Base-by-base conservation (phyloP, 768 basidiomycete species). In the Russula virescens region DNA sequence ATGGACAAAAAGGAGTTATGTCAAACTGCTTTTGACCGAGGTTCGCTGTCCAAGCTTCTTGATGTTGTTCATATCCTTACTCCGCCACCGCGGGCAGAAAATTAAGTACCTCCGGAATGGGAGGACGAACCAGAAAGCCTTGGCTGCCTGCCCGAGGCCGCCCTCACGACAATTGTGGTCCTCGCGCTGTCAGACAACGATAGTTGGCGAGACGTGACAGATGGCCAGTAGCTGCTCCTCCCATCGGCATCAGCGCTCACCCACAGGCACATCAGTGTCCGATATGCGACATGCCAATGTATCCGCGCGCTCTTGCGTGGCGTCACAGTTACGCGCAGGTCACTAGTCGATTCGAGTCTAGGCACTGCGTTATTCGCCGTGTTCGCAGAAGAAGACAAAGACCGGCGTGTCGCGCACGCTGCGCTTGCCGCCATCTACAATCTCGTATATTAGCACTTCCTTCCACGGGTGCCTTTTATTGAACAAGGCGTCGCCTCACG, bases 231-330 rank as follows among this genome's bases (percentile, higher is more conserved):
- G 3, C 74, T 91, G 51, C 73, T 89, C 25, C 80, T 81, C 5
- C 73, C 80, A 26, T 72, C 91, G 35, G 78, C 82, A 61, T 69
- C 72, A 1, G 81, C 81, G 14, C 78, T 94, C 10, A 66, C 77
- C 0, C 86, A 91, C 58, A 80, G 77, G 0, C 81, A 87, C 60
- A 77, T 85, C 18, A 90, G 89, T 1, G 87, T 95, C 3, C 83
- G 94, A 7, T 91, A 89, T 49, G 91, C 91, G 0, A 89, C 91
- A 0, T 94, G 91, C 69, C 94, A 96, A 68, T 89, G 88, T 66
- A 80, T 92, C 1, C 79, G 94, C 18, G 88, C 89, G 0, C 77
- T 98, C 43, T 85, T 85, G 45, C 81, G 95, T 23, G 86, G 86
- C 9, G 86, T 95, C 2, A 81, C 85, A 0, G 87, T 94, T 13